Base-by-base conservation (phyloP, 495 filamentous ascomycete species). In the Parathielavia appendiculata region DNA sequence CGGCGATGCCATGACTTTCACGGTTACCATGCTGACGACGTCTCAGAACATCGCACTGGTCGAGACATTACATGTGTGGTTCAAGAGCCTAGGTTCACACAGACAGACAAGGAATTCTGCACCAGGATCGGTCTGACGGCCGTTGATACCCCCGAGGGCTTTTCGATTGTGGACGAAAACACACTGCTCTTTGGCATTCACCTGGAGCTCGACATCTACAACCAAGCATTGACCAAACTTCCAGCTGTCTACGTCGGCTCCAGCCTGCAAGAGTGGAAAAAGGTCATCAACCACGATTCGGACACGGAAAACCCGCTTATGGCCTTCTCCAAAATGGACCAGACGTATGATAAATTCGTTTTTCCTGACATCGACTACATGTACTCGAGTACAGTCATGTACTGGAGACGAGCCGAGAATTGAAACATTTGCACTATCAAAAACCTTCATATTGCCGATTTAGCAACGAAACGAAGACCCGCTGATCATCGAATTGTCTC, bases 81-180 rank as follows among this genome's bases (percentile, higher is more conserved):
- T 22, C 88, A 92, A 73, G 88, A 92, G 49, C 88, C 88, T 8
- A 64, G 81, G 61, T 90, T 90, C 72, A 89, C 83, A 52, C 44
- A 67, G 9, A 67, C 79, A 8, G 88, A 92, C 63, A 76, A 73
- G 23, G 62, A 68, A 0, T 86, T 89, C 57, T 77, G 90, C 40
- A 36, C 59, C 0, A 70, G 63, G 12, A 70, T 85, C 1, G 75
- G 75, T 20, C 77, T 87, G 35, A 70, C 71, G 20, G 79, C 85
- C 13, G 76, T 87, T 35, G 62, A 82, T 3, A 73, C 79, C 36
- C 88, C 87, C 0, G 58, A 41, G 0, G 88, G 75, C 0, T 87
- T 89, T 63, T 59, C 75, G 0, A 50, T 70, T 3, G 77, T 90
- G 13, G 75, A 75, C 10, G 56, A 67, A 0, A 63, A 66, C 1